Conservation (phyloP, 148 eudicot species). For the Chenopodium album region DNA sequence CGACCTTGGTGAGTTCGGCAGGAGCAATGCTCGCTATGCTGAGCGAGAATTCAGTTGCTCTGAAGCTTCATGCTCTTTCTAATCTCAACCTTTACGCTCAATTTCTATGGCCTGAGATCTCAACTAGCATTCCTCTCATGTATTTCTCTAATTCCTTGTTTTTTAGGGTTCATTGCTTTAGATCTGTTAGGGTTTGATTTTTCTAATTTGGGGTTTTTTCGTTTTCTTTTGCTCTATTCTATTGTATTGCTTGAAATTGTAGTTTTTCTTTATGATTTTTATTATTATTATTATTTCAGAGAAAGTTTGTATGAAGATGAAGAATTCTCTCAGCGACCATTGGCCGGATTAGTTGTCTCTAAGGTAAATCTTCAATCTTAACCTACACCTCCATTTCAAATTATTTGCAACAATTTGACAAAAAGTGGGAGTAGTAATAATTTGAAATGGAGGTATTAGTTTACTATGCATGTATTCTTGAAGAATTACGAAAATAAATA, state of each 20-base stretch:
- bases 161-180: too few species aligned
- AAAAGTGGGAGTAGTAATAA: too few species aligned
- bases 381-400: too few species aligned
- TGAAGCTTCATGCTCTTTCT: constrained; percentile 38
- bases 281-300: constrained; percentile 35
- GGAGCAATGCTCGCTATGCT: constrained; percentile 84
- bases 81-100: background rate
- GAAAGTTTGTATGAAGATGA: constrained; percentile 98
- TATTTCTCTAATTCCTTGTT: too few species aligned
- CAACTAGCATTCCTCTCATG: background rate
- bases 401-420: too few species aligned
- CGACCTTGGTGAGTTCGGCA: constrained; percentile 83
- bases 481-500: too few species aligned
- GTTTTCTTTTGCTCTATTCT: too few species aligned
- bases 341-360: constrained; percentile 85
- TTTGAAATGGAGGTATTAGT: too few species aligned
- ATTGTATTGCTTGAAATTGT: background rate
- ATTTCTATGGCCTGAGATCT: background rate
- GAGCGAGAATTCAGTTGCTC: constrained; percentile 50
- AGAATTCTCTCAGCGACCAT: constrained; percentile 69
- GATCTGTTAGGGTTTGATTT: too few species aligned
- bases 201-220: too few species aligned
- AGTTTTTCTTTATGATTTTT: background rate
- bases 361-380: constrained; percentile 46
- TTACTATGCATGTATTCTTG: too few species aligned